Percentiles rank a stretch among this genome's conserved stretches.
Evolutionary conservation across 257 asterid species (phyloP).

Genomic region (Striga asiatica): DNA sequence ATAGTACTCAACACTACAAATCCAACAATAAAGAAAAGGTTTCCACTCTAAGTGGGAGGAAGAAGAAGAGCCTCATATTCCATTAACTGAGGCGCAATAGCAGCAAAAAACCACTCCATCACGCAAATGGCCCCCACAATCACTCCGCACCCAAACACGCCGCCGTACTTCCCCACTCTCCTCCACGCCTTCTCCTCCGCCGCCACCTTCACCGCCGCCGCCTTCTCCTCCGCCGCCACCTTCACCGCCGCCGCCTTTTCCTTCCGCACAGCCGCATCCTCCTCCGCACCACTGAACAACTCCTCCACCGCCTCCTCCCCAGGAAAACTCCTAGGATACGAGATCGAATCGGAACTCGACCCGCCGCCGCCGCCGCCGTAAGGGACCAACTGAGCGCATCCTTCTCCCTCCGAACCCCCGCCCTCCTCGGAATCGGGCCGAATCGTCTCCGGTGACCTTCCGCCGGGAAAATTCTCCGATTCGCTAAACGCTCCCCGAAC

Average conservation of each 20-base stretch:
- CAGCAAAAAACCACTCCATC: not conserved
- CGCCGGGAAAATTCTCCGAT: not conserved
- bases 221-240: not conserved
- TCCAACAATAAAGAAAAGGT: not conserved
- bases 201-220: not conserved
- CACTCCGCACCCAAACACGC: slow-evolving; percentile 26
- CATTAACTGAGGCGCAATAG: not conserved
- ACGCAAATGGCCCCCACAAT: slow-evolving; percentile 21
- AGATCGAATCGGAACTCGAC: not conserved
- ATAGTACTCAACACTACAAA: too few species aligned
- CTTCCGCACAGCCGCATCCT: not conserved
- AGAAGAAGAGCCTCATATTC: not conserved
- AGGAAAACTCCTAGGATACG: not conserved
- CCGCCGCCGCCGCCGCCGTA: not conserved
- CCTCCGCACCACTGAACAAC: not conserved
- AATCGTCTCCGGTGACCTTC: not conserved
- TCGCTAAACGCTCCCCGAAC: not conserved
- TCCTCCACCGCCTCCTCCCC: not conserved
- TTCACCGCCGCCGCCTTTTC: not conserved
- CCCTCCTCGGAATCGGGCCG: not conserved
- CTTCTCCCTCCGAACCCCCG: not conserved
- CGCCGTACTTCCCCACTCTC: slow-evolving; percentile 6
- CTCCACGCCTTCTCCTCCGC: slow-evolving; percentile 11
- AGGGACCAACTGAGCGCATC: slow-evolving; percentile 15
- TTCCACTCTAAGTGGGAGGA: slow-evolving; percentile 20